These are phyloP conservation scores for Fusarium ramigenum DNA, from an alignment of 2,329 filamentous ascomycete genomes.

Conservation along the genomic window DNA sequence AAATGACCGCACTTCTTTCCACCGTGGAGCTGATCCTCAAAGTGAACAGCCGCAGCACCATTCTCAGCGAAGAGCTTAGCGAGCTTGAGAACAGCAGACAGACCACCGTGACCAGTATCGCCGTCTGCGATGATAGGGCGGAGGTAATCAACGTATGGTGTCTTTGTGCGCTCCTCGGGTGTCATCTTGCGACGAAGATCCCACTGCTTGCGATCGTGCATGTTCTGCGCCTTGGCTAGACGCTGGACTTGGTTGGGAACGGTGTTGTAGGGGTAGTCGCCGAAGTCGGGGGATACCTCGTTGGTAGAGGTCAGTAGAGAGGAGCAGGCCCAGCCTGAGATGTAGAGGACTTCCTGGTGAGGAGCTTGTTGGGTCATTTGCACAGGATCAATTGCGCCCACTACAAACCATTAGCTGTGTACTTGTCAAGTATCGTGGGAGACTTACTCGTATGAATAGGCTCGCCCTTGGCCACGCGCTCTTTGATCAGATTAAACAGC, in stretches of 20 bases:
- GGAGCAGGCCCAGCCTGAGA: slow-evolving; percentile 98
- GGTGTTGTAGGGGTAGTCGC: slow-evolving; percentile 98
- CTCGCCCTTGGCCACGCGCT: slow-evolving; percentile 79
- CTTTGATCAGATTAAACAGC: slow-evolving; percentile 87
- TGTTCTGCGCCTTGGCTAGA: slow-evolving; percentile 93
- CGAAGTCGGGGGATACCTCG: slow-evolving; percentile 97
- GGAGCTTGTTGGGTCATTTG: slow-evolving; percentile 99
- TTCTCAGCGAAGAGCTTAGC: slow-evolving; percentile 98
- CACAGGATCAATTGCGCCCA: slow-evolving; percentile 98
- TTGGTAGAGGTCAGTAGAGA: slow-evolving; percentile 93
- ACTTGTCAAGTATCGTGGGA: neutral
- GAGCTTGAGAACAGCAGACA: slow-evolving; percentile 93
- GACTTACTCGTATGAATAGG: slow-evolving; percentile 89
- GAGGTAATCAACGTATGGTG: slow-evolving; percentile 90
- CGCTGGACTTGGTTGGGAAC: slow-evolving; percentile 98
- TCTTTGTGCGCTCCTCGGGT: slow-evolving; percentile 74
- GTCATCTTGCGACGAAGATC: slow-evolving; percentile 83
- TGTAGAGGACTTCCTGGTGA: slow-evolving; percentile 94
- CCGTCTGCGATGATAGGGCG: slow-evolving; percentile 96
- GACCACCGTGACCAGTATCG: slow-evolving; percentile 92
- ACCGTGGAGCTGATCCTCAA: slow-evolving; percentile 96
- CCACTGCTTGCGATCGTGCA: slow-evolving; percentile 97
- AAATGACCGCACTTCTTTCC: slow-evolving; percentile 99
- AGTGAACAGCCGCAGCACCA: slow-evolving; percentile 94
- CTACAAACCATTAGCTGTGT: slow-evolving; percentile 52